phyloP scores from a whole-genome alignment of 1,284 basidiomycete species.

The Ustilago shanxiensis region DNA sequence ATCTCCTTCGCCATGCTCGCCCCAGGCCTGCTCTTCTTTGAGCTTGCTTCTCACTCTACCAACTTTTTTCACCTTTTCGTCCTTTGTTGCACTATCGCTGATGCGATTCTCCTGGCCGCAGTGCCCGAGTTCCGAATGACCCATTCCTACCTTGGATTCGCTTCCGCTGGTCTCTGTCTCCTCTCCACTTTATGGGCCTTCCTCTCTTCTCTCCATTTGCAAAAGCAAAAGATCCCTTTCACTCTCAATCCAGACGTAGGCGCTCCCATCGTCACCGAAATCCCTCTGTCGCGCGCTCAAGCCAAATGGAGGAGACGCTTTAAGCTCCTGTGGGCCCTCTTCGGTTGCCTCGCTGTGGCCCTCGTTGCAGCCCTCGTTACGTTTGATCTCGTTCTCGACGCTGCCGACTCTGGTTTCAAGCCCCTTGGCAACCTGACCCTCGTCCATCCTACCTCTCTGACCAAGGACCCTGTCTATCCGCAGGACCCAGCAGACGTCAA shows the following conservation, averaged over 20 bases:
- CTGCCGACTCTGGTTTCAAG: constrained; percentile 50
- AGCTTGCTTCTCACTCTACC: constrained; percentile 53
- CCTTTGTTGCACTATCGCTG: constrained; percentile 32
- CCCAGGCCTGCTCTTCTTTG: constrained; percentile 55
- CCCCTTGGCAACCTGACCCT: constrained; percentile 49
- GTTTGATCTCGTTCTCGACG: constrained; percentile 54
- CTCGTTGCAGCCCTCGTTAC: constrained; percentile 40
- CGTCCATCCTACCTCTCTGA: constrained; percentile 39
- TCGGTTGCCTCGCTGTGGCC: constrained; percentile 39
- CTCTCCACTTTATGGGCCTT: constrained; percentile 47
- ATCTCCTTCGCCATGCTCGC: constrained; percentile 48
- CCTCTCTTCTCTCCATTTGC: constrained; percentile 36
- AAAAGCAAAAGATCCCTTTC: constrained; percentile 37
- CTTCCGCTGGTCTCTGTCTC: constrained; percentile 33
- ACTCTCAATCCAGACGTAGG: constrained; percentile 42
- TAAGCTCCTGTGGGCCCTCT: constrained; percentile 47
- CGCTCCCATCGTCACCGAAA: constrained; percentile 45
- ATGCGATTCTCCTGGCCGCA: constrained; percentile 38
- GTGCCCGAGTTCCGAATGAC: constrained; percentile 43
- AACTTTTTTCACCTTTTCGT: constrained; percentile 49
- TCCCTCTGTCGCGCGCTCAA: constrained; percentile 44
- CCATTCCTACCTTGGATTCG: constrained; percentile 47
- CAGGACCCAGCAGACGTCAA: constrained; percentile 44
- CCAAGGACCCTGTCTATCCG: constrained; percentile 38
- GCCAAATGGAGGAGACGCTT: constrained; percentile 44